Conservation (phyloP, 2,329 filamentous ascomycete species). For the Claviceps capensis region DNA sequence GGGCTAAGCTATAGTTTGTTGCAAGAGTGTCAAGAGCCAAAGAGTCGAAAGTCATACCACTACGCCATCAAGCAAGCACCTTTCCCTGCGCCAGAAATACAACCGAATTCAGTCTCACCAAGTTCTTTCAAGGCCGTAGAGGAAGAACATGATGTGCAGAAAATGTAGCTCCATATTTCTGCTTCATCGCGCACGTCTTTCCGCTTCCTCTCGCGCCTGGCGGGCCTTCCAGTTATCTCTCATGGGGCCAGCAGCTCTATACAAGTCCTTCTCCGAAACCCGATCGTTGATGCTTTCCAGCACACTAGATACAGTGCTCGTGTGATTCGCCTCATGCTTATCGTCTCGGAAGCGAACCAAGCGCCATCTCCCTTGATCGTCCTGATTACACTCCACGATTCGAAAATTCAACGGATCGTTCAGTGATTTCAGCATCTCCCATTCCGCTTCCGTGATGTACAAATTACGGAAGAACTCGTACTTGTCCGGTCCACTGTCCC, state of each 20-base stretch:
- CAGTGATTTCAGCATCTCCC: constrained; percentile 66
- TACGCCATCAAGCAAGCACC: background rate
- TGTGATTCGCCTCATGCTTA: constrained; percentile 83
- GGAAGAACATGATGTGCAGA: background rate
- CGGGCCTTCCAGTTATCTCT: constrained; percentile 67
- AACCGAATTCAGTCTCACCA: background rate
- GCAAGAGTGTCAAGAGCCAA: background rate
- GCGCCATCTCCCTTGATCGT: constrained; percentile 63
- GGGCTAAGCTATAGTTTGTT: too few relatives aligned
- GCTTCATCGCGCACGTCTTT: constrained; percentile 9
- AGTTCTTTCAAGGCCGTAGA: background rate
- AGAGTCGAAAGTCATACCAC: background rate
- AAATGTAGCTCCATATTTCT: background rate
- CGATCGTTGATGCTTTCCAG: constrained; percentile 79
- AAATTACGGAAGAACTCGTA: constrained; percentile 58
- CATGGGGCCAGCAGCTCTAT: constrained; percentile 55
- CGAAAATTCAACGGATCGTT: constrained; percentile 68
- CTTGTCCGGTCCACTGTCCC: constrained; percentile 32
- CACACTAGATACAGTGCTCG: constrained; percentile 70
- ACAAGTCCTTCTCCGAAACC: constrained; percentile 70
- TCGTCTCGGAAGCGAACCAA: constrained; percentile 86
- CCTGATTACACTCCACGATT: constrained; percentile 82
- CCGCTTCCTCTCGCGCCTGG: constrained; percentile 19
- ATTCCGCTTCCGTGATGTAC: constrained; percentile 60
- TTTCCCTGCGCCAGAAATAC: background rate